Conservation (phyloP, 306 rosid species). For the Leucaena leucocephala region DNA sequence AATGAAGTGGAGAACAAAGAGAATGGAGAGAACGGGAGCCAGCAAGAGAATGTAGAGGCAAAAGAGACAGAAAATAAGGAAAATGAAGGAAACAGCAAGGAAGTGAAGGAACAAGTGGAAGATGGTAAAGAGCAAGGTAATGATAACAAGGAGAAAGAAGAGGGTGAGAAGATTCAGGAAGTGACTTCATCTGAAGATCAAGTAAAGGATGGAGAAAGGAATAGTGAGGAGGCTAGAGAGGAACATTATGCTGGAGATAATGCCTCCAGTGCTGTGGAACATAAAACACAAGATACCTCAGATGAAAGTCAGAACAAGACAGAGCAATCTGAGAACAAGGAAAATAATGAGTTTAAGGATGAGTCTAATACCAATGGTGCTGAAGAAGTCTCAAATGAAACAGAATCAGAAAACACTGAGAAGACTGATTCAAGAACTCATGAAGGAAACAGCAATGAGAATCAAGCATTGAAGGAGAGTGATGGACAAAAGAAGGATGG, state of each 20-base stretch:
- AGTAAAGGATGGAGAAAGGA: slow-evolving; percentile 62
- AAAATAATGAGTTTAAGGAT: slow-evolving; percentile 47
- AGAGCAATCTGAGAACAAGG: slow-evolving; percentile 55
- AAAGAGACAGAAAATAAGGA: slow-evolving; percentile 36
- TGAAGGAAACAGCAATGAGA: slow-evolving; percentile 46
- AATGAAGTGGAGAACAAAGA: slow-evolving; percentile 42
- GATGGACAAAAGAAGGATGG: slow-evolving; percentile 42
- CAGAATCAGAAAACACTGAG: slow-evolving; percentile 38
- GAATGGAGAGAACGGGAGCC: slow-evolving; percentile 33
- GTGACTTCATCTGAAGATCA: slow-evolving; percentile 51
- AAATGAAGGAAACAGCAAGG: slow-evolving; percentile 36
- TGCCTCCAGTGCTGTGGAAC: slow-evolving; percentile 78
- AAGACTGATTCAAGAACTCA: slow-evolving; percentile 40
- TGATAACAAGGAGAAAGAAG: slow-evolving; percentile 53
- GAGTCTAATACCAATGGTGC: slow-evolving; percentile 48
- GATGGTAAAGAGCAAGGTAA: slow-evolving; percentile 36
- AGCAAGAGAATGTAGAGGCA: slow-evolving; percentile 33
- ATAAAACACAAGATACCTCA: slow-evolving; percentile 45
- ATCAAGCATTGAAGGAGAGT: slow-evolving; percentile 39
- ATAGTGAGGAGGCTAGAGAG: slow-evolving; percentile 63
- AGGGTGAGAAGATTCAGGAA: slow-evolving; percentile 56
- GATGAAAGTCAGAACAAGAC: slow-evolving; percentile 47
- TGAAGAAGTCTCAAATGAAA: slow-evolving; percentile 25
- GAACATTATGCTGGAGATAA: slow-evolving; percentile 75
- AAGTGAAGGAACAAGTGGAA: slow-evolving; percentile 43